A percentile compares a stretch with the other conserved stretches of the same genome.
Evolutionary conservation across 2,329 filamentous ascomycete species (phyloP).

Genomic region (Ceratocystis eucalypticola): DNA sequence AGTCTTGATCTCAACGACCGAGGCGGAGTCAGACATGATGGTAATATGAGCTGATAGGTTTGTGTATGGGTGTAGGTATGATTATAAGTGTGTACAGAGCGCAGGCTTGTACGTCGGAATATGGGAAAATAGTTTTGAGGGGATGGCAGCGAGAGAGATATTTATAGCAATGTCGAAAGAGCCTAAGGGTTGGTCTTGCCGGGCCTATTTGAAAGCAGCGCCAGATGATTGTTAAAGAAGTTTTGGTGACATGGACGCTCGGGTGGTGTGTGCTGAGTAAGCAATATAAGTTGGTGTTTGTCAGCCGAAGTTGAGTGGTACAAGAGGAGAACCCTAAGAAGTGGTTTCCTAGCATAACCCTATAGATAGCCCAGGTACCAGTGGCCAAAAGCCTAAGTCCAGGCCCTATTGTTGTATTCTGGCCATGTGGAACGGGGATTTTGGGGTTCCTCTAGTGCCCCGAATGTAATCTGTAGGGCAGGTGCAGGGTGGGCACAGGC

Average conservation of each 20-base stretch:
- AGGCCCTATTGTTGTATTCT: neutral
- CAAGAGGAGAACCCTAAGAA: neutral
- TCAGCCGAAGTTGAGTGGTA: neutral
- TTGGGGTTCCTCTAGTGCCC: neutral
- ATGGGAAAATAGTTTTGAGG: too few species aligned
- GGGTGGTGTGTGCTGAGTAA: neutral
- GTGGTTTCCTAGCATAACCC: neutral
- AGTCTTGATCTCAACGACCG: constrained; percentile 16
- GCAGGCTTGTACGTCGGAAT: neutral
- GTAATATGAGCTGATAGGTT: too few species aligned
- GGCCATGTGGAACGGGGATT: neutral
- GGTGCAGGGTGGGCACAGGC: neutral
- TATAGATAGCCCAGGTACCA: neutral
- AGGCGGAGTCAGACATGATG: constrained; percentile 14
- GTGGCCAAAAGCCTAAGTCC: too few species aligned
- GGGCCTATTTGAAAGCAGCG: too few species aligned
- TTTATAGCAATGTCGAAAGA: too few species aligned
- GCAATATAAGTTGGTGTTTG: neutral
- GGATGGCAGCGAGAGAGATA: too few species aligned
- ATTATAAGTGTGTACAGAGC: neutral
- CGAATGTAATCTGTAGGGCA: neutral
- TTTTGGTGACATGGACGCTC: neutral
- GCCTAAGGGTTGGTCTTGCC: too few species aligned
- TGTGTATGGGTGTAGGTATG: neutral
- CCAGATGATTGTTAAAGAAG: neutral